Evolutionary conservation across 352 stramenopile genomes (phyloP), one percentile per base, ranked within the genome.

Genomic region (Phytophthora pinifolia): DNA sequence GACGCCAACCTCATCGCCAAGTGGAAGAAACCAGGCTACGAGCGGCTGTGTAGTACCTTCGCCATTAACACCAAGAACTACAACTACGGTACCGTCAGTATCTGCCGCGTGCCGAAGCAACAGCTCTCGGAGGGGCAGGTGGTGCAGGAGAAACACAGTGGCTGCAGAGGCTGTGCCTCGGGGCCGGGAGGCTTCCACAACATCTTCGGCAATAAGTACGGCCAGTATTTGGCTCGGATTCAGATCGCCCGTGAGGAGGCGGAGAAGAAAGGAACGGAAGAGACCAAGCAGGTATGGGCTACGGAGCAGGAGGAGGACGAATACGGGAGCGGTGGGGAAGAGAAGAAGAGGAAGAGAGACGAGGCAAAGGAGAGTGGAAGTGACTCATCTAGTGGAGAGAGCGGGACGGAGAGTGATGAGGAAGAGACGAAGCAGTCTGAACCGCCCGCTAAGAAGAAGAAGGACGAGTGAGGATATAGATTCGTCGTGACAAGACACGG

Each of bases 151-250:
- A 92, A 96, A 14, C 98, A 96, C 56, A 98, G 94, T 27, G 97
- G 97, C n/a, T 99, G 97, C 71, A 71, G 90, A 20, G 97, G 97
- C 9, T 99, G 97, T 65, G 95, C 96, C 0, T 98, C 89, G 0
- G 97, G 97, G 0, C 83, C 88, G 0, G 95, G 90, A 15, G 91
- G 91, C 4, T 91, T 86, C 58, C 80, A 94, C 50, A 99, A 99
- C 79, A 99, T 99, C 61, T 99, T 99, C 71, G 97, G 97, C 37
- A 99, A 99, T 73, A 99, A 99, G 71, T 99, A 99, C 72, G 97
- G 97, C 3, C 97, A 99, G 83, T 94, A 98, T 67, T 80, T 99
- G 29, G 97, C 97, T 0, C 78, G 89, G 9, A 97, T 99, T 48
- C 96, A 99, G 77, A 88, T 98, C 54, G 89, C 83, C 6, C 76